Conservation (phyloP, 441 rosid species). For the Pelargonium australe region DNA sequence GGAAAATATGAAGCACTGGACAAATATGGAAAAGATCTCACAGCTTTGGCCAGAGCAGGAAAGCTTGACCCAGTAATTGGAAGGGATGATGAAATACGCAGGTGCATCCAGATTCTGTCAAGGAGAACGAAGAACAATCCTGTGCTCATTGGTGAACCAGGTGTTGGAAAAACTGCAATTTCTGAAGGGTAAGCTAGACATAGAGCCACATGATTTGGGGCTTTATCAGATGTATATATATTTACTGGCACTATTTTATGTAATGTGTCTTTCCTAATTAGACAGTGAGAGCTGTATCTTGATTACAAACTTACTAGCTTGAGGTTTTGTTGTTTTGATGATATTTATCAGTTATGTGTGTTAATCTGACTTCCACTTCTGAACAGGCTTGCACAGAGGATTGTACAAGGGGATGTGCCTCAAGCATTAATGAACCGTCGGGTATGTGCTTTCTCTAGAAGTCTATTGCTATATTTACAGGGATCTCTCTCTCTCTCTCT, state of each 20-base stretch:
- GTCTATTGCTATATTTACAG: neutral
- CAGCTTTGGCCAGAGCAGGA: conserved; percentile 91
- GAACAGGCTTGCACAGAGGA: conserved; percentile 94
- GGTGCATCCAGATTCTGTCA: conserved; percentile 83
- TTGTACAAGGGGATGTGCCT: conserved; percentile 97
- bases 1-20: conserved; percentile 95
- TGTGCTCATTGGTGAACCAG: conserved; percentile 98
- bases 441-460: conserved; percentile 34
- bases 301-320: neutral
- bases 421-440: conserved; percentile 95
- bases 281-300: neutral
- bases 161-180: conserved; percentile 98
- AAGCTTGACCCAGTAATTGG: conserved; percentile 97
- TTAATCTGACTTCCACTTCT: conserved; percentile 15
- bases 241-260: conserved; percentile 12
- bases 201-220: conserved; percentile 23
- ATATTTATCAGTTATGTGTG: neutral
- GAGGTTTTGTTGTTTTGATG: conserved; percentile 4
- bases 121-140: conserved; percentile 95
- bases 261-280: conserved; percentile 39
- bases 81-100: conserved; percentile 79
- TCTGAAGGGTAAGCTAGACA: conserved; percentile 99
- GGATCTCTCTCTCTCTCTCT: neutral
- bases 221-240: conserved; percentile 89
- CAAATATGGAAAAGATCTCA: conserved; percentile 94